A percentile compares a stretch with the other conserved stretches of the same genome.
phyloP scores from a whole-genome alignment of 805 yeast species.

The Candida sithepensis region DNA sequence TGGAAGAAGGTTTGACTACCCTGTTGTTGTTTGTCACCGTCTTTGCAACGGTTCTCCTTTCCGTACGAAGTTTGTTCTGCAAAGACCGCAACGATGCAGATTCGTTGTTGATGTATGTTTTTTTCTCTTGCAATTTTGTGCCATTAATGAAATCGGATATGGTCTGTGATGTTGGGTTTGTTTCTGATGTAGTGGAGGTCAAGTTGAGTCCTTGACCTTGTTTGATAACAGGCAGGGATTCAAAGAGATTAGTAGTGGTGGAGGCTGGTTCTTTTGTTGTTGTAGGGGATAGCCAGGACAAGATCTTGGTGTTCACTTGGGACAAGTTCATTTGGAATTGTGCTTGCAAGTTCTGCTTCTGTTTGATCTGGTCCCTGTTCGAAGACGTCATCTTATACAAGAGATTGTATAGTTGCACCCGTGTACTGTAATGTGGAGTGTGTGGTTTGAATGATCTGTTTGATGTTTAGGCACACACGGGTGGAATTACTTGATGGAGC shows the following conservation, averaged over 20 bases:
- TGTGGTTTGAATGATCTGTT: too few species aligned
- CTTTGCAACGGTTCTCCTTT: too few species aligned
- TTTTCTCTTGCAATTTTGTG: too few species aligned
- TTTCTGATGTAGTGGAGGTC: neutral
- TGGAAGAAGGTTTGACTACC: too few species aligned
- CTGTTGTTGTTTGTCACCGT: too few species aligned
- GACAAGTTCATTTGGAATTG: slow-evolving; percentile 42
- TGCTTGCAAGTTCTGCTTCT: slow-evolving; percentile 45
- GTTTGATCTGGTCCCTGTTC: slow-evolving; percentile 39
- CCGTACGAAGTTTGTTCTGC: too few species aligned
- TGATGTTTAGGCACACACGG: neutral
- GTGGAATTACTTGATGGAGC: neutral
- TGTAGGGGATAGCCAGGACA: slow-evolving; percentile 35
- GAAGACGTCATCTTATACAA: slow-evolving; percentile 16
- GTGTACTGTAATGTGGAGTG: too few species aligned
- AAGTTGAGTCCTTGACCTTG: slow-evolving; percentile 29
- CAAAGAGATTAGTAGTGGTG: slow-evolving; percentile 3
- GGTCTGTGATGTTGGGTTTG: slow-evolving; percentile 2
- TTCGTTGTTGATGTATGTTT: too few species aligned
- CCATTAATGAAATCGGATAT: slow-evolving; percentile 22
- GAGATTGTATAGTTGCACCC: too few species aligned
- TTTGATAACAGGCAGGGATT: slow-evolving; percentile 23
- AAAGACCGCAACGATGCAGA: slow-evolving; percentile 20
- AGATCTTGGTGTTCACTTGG: slow-evolving; percentile 32
- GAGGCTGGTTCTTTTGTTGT: neutral